Conservation (phyloP, 164 flowering plant species). For the Santalum album region DNA sequence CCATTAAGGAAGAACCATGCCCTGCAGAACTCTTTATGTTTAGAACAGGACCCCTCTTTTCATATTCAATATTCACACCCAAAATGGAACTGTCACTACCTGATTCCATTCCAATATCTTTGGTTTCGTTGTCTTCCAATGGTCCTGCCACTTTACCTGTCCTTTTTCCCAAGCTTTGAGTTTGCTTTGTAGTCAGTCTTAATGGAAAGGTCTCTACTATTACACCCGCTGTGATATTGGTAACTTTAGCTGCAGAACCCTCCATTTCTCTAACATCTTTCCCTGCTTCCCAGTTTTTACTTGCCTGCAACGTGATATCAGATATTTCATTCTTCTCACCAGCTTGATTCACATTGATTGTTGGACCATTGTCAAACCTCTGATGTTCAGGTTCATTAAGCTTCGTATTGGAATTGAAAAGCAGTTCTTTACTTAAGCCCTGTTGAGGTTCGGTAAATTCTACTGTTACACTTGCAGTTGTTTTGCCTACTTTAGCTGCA, state of each 20-base stretch:
- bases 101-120: conserved; percentile 7
- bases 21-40: not conserved
- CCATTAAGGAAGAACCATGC: conserved; percentile 3
- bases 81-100: not conserved
- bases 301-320: conserved; percentile 11
- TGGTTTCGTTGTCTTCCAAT: conserved; percentile 12
- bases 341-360: conserved; percentile 19
- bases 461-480: conserved; percentile 26
- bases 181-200: conserved; percentile 13
- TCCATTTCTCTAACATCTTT: conserved; percentile 9
- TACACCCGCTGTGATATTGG: conserved; percentile 17
- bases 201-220: conserved; percentile 57
- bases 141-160: conserved; percentile 9
- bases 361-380: conserved; percentile 12
- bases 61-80: not conserved
- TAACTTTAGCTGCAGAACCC: conserved; percentile 10
- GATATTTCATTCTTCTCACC: conserved; percentile 11
- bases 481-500: conserved; percentile 11
- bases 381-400: conserved; percentile 15
- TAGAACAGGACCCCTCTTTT: too few relatives aligned
- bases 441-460: conserved; percentile 28
- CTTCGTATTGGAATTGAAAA: conserved; percentile 10
- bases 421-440: conserved; percentile 13
- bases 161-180: conserved; percentile 10
- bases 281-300: conserved; percentile 13